phyloP scores from a whole-genome alignment of 495 filamentous ascomycete genomes.

The Penicillium roqueforti region DNA sequence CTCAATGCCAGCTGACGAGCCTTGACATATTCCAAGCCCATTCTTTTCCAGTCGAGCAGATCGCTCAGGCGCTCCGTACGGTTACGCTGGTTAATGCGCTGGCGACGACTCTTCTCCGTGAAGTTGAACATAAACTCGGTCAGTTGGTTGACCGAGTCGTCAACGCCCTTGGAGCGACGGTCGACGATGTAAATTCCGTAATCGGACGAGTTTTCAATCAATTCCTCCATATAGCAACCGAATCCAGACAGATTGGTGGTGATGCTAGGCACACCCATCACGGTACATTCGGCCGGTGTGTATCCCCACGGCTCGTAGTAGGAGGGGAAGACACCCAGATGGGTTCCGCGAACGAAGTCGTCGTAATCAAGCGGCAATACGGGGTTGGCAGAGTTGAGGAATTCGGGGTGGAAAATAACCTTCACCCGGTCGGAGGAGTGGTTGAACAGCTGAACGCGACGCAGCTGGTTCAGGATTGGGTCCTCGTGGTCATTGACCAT shows the following conservation, averaged over 20 bases:
- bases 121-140: constrained; percentile 93
- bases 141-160: constrained; percentile 95
- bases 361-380: constrained; percentile 96
- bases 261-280: constrained; percentile 98
- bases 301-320: constrained; percentile 99
- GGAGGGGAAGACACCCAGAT: constrained; percentile 90
- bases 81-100: constrained; percentile 98
- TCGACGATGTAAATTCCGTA: constrained; percentile 99
- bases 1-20: constrained; percentile 87
- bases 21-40: constrained; percentile 99
- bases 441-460: constrained; percentile 95
- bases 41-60: constrained; percentile 96
- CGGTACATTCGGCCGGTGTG: constrained; percentile 95
- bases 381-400: constrained; percentile 91
- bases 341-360: constrained; percentile 95
- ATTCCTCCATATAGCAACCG: constrained; percentile 98
- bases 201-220: constrained; percentile 95
- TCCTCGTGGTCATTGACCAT: constrained; percentile 94
- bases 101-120: constrained; percentile 84
- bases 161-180: constrained; percentile 89
- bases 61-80: constrained; percentile 95
- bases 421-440: constrained; percentile 93
- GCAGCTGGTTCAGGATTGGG: constrained; percentile 93
- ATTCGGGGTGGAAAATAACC: constrained; percentile 96
- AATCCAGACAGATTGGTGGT: constrained; percentile 98